Conservation (phyloP, 345 rosid genomes). For the Zanthoxylum bungeanum region DNA sequence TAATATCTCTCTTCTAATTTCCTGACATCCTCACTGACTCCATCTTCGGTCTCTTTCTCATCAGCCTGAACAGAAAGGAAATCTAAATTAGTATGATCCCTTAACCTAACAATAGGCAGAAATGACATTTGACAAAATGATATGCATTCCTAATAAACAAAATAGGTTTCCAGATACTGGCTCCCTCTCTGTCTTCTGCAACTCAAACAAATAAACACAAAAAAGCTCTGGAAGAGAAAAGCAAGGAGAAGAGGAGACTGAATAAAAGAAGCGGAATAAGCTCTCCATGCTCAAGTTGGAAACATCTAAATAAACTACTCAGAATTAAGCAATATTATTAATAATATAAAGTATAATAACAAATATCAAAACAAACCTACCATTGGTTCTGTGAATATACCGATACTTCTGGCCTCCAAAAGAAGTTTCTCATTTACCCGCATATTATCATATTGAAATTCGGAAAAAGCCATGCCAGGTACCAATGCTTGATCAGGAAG, state of each 20-base stretch:
- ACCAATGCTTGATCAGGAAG: constrained; percentile 38
- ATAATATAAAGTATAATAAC: constrained; percentile 1
- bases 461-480: constrained; percentile 40
- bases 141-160: constrained; percentile 13
- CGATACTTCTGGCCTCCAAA: constrained; percentile 80
- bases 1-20: constrained; percentile 57
- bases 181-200: constrained; percentile 2
- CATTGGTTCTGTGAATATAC: constrained; percentile 70
- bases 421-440: constrained; percentile 61
- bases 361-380: constrained; percentile 39
- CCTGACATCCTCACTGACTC: constrained; percentile 53
- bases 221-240: not conserved
- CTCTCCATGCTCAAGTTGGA: not conserved
- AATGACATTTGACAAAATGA: constrained; percentile 5
- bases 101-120: constrained; percentile 1
- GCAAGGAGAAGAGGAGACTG: not conserved
- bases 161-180: not conserved
- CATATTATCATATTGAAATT: constrained; percentile 57
- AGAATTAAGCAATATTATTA: constrained; percentile 7
- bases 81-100: constrained; percentile 9
- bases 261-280: not conserved
- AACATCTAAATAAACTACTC: not conserved
- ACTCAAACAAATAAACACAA: not conserved
- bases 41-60: constrained; percentile 47
- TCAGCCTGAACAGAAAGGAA: constrained; percentile 48